Percentiles rank a stretch among this genome's conserved stretches.
Evolutionary conservation across 257 asterid genomes (phyloP).

Genomic region (Linderniella brevidens): DNA sequence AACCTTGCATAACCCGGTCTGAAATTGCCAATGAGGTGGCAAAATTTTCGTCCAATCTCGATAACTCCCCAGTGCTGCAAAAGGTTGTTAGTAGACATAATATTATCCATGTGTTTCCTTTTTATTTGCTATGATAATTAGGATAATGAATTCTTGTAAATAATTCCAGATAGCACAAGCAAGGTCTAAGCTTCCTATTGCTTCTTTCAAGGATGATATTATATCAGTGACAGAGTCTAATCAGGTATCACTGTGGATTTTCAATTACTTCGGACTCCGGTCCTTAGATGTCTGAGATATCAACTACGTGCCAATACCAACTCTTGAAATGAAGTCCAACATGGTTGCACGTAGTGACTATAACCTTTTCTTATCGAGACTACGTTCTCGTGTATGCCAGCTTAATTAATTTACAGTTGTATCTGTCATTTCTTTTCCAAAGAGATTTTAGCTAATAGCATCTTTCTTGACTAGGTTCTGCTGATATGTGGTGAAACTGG

Average conservation of each 20-base stretch:
- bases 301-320: too few relatives aligned
- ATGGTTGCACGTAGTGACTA: too few relatives aligned
- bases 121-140: background rate
- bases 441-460: too few relatives aligned
- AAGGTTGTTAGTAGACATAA: constrained; percentile 29
- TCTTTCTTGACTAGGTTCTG: too few relatives aligned
- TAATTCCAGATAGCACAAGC: constrained; percentile 37
- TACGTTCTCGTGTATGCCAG: too few relatives aligned
- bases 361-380: too few relatives aligned
- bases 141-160: constrained; percentile 1
- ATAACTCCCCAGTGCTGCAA: constrained; percentile 33
- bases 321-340: too few relatives aligned
- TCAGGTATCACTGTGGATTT: constrained; percentile 37
- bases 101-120: constrained; percentile 6
- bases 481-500: constrained; percentile 97
- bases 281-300: too few relatives aligned
- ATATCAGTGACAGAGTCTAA: constrained; percentile 45
- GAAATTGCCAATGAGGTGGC: constrained; percentile 43
- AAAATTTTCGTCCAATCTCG: constrained; percentile 33
- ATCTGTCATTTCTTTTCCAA: too few relatives aligned
- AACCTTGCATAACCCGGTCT: constrained; percentile 27
- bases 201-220: constrained; percentile 58
- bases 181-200: constrained; percentile 82
- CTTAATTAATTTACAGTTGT: too few relatives aligned
- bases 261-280: too few relatives aligned